phyloP scores from a whole-genome alignment of 2,329 filamentous ascomycete genomes.

The Monosporascus sp. region DNA sequence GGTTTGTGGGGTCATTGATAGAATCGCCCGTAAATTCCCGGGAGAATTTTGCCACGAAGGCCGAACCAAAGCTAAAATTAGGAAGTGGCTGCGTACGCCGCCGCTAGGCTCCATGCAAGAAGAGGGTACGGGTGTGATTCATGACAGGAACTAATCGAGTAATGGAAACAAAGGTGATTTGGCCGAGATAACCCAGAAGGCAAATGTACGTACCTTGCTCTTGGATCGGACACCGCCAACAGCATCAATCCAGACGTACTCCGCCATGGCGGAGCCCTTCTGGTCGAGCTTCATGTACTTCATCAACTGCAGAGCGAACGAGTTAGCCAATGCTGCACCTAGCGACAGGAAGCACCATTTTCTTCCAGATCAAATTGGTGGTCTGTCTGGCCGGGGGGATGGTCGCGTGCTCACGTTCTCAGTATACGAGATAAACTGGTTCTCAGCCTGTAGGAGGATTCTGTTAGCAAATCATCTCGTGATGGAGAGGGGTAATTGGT shows the following conservation, averaged over 20 bases:
- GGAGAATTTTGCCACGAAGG: neutral
- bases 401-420: conserved; percentile 26
- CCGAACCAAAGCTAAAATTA: conserved; percentile 1
- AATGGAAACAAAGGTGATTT: conserved; percentile 21
- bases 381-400: neutral
- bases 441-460: conserved; percentile 34
- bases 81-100: conserved; percentile 5
- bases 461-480: conserved; percentile 31
- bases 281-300: conserved; percentile 92
- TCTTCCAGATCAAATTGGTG: neutral
- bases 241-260: conserved; percentile 95
- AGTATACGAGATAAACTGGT: conserved; percentile 27
- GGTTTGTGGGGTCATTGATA: neutral
- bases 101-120: conserved; percentile 2
- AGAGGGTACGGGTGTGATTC: neutral
- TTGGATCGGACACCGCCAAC: conserved; percentile 84
- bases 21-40: neutral
- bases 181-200: conserved; percentile 17
- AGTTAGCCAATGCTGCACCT: conserved; percentile 12
- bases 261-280: conserved; percentile 82
- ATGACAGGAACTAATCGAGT: conserved; percentile 21
- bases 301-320: conserved; percentile 58
- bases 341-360: neutral
- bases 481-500: conserved; percentile 27
- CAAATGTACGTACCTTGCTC: conserved; percentile 71